Percentiles rank a stretch among this genome's conserved stretches.
Evolutionary conservation across 2,329 filamentous ascomycete genomes (phyloP).

Genomic region (Venturia asperata): DNA sequence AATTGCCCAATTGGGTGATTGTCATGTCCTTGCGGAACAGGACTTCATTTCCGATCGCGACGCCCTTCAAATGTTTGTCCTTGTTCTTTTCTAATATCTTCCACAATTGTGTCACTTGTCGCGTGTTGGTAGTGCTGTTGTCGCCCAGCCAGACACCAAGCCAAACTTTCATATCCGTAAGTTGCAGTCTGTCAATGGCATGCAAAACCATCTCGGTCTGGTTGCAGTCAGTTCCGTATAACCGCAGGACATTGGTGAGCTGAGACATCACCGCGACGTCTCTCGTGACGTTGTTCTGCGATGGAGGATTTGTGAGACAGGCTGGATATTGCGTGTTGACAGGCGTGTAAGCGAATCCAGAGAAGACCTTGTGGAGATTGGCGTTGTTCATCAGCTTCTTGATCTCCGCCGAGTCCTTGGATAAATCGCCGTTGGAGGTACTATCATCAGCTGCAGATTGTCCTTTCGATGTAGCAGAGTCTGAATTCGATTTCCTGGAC

Average conservation of each 20-base stretch:
- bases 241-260: conserved; percentile 75
- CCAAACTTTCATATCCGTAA: conserved; percentile 82
- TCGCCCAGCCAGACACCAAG: conserved; percentile 87
- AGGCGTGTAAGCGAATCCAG: conserved; percentile 91
- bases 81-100: conserved; percentile 66
- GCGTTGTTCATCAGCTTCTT: conserved; percentile 72
- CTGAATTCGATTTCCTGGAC: conserved; percentile 36
- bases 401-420: conserved; percentile 70
- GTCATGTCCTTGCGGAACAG: conserved; percentile 61
- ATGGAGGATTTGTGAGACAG: conserved; percentile 68
- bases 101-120: conserved; percentile 81
- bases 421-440: conserved; percentile 58
- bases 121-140: conserved; percentile 73
- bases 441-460: conserved; percentile 50
- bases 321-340: conserved; percentile 84
- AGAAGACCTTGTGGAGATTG: conserved; percentile 85
- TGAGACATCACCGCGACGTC: conserved; percentile 87
- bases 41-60: conserved; percentile 59
- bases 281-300: conserved; percentile 89
- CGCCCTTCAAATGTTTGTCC: conserved; percentile 50
- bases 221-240: conserved; percentile 96
- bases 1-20: conserved; percentile 51
- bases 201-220: conserved; percentile 91
- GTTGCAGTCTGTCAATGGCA: conserved; percentile 64
- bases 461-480: conserved; percentile 26